These are phyloP conservation scores for Bryoerythrophyllum caledonicum DNA, from an alignment of 225 moss, liverwort and hornwort species.

Conservation along the genomic window DNA sequence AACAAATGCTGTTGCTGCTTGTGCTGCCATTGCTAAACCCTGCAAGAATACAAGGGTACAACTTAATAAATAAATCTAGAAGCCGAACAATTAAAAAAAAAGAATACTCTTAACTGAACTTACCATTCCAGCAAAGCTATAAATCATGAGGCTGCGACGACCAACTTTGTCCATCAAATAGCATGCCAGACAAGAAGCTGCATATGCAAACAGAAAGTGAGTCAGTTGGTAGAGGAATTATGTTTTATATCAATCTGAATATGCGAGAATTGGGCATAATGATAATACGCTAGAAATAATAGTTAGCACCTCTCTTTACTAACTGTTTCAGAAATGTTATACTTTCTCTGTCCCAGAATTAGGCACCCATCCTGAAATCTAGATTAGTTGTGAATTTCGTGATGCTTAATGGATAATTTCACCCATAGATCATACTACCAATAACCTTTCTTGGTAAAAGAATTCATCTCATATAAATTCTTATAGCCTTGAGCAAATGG, in stretches of 20 bases:
- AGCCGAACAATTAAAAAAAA: not conserved
- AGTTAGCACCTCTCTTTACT: too few species aligned
- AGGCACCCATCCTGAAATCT: too few species aligned
- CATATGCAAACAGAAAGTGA: not conserved
- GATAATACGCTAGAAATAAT: too few species aligned
- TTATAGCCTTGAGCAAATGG: too few species aligned
- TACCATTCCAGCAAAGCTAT: conserved; percentile 90
- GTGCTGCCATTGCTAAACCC: conserved; percentile 57
- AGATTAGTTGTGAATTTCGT: too few species aligned
- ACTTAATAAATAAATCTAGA: not conserved
- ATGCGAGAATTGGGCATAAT: too few species aligned
- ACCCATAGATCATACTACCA: too few species aligned
- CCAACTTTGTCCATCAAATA: conserved; percentile 82
- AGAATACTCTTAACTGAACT: not conserved
- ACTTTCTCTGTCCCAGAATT: too few species aligned
- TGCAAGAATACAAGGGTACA: conserved; percentile 1
- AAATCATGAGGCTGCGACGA: conserved; percentile 72
- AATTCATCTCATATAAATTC: too few species aligned
- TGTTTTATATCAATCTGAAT: not conserved
- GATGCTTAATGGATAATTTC: too few species aligned
- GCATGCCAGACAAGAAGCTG: conserved; percentile 74
- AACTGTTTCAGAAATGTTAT: too few species aligned
- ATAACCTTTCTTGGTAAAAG: too few species aligned
- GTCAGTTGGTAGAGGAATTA: not conserved
- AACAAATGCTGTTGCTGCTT: conserved; percentile 52